Evolutionary conservation across 2,329 filamentous ascomycete species (phyloP).

Genomic region (Malbranchea zuffiana): DNA sequence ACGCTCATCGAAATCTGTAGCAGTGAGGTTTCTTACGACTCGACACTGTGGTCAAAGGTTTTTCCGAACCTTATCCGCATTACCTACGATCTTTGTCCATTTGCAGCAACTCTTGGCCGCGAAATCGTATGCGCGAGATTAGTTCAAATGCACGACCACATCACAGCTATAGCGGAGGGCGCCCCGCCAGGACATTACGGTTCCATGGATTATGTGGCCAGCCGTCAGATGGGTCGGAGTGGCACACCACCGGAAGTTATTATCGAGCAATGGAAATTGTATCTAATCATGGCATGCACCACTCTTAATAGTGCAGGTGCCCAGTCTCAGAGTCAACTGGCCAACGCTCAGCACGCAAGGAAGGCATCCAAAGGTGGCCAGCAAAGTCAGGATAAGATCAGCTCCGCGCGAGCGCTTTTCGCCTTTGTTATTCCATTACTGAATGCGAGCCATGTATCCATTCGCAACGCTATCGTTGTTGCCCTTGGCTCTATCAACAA

Average conservation of each 20-base stretch:
- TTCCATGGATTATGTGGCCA: conserved; percentile 27
- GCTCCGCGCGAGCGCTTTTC: conserved; percentile 80
- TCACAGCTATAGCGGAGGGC: conserved; percentile 63
- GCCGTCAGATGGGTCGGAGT: conserved; percentile 38
- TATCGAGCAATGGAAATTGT: conserved; percentile 96
- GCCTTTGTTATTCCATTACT: conserved; percentile 82
- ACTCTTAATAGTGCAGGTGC: conserved; percentile 76
- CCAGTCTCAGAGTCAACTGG: conserved; percentile 47
- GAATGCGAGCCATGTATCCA: conserved; percentile 64
- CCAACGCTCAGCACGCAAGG: conserved; percentile 61
- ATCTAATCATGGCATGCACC: conserved; percentile 92
- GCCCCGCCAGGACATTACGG: conserved; percentile 18
- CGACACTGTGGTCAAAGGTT: conserved; percentile 93
- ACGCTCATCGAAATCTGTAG: conserved; percentile 88
- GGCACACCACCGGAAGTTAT: conserved; percentile 60
- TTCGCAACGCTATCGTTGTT: conserved; percentile 80
- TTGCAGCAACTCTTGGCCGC: conserved; percentile 79
- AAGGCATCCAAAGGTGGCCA: conserved; percentile 62
- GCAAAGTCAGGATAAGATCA: conserved; percentile 63
- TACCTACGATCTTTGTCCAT: conserved; percentile 80
- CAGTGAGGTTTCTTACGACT: conserved; percentile 89
- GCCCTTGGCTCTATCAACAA: conserved; percentile 92
- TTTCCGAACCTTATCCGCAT: conserved; percentile 91
- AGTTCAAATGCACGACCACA: conserved; percentile 80
- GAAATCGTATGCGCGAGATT: conserved; percentile 89